Percentiles rank a stretch among this genome's conserved stretches.
These are phyloP conservation scores for Rhizomucor pusillus DNA, from an alignment of 371 early-diverging fungal species.

Conservation along the genomic window DNA sequence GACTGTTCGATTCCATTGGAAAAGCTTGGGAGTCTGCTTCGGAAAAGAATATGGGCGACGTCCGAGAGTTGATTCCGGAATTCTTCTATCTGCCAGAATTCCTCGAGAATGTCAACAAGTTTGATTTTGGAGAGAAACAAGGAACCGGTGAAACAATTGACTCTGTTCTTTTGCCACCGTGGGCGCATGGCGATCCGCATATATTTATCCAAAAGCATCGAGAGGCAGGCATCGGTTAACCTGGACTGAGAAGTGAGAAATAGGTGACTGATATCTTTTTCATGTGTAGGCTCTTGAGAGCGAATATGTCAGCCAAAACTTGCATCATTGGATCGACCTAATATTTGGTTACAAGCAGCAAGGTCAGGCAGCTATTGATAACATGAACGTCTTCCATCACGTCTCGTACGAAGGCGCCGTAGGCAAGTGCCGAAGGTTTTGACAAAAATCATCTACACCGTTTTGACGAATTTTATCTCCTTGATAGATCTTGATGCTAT, in stretches of 20 bases:
- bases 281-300: conserved; percentile 82
- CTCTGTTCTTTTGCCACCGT: conserved; percentile 78
- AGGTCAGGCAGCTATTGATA: conserved; percentile 77
- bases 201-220: conserved; percentile 88
- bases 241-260: too few species aligned
- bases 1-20: conserved; percentile 65
- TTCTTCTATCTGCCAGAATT: conserved; percentile 90
- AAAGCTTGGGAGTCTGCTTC: conserved; percentile 71
- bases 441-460: too few species aligned
- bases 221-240: conserved; percentile 36
- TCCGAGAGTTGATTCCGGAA: conserved; percentile 87
- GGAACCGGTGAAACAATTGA: conserved; percentile 74
- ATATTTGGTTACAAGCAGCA: conserved; percentile 90
- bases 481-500: conserved; percentile 73
- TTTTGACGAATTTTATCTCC: background rate
- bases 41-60: conserved; percentile 77
- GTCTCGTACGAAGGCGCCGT: conserved; percentile 92
- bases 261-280: background rate
- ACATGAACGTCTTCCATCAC: conserved; percentile 89
- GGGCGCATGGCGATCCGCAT: conserved; percentile 83
- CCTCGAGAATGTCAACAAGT: conserved; percentile 79
- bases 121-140: conserved; percentile 79
- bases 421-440: too few species aligned
- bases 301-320: conserved; percentile 79
- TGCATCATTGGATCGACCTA: conserved; percentile 91